phyloP scores from a whole-genome alignment of 179 eudicot genomes.

The Heliamphora pulchella region DNA sequence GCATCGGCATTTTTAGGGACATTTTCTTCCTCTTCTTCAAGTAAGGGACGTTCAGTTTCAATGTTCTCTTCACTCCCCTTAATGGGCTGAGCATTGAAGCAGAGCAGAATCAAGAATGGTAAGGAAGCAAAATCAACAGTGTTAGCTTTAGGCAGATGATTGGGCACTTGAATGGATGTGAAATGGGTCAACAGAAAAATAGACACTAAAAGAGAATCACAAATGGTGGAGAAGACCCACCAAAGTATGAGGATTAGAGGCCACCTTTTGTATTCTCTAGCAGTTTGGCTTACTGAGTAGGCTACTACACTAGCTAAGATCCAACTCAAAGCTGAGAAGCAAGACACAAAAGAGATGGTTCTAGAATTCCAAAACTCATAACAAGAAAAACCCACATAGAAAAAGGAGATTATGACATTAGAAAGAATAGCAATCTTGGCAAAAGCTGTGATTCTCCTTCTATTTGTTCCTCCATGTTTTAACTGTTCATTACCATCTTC shows the following conservation, averaged over 20 bases:
- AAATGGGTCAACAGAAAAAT: conserved; percentile 20
- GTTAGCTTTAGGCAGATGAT: conserved; percentile 35
- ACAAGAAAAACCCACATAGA: conserved; percentile 34
- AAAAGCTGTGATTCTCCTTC: conserved; percentile 15
- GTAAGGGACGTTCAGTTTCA: conserved; percentile 44
- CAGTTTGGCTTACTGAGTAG: conserved; percentile 24
- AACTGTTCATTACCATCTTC: conserved; percentile 18
- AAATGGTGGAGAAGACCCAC: conserved; percentile 53
- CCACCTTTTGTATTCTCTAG: conserved; percentile 27
- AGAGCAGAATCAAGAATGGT: conserved; percentile 51
- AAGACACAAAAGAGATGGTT: conserved; percentile 21
- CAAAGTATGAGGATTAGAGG: conserved; percentile 56
- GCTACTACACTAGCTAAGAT: conserved; percentile 39
- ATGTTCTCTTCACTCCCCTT: conserved; percentile 17
- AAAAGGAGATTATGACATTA: conserved; percentile 30
- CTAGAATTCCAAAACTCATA: conserved; percentile 40
- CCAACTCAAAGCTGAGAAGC: conserved; percentile 50
- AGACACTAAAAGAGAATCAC: conserved; percentile 27
- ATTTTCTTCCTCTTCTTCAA: conserved; percentile 16
- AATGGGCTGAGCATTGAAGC: conserved; percentile 36
- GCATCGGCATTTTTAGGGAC: conserved; percentile 13
- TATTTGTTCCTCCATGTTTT: conserved; percentile 10
- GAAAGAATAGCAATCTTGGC: conserved; percentile 36
- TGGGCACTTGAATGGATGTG: conserved; percentile 26
- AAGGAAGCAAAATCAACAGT: conserved; percentile 45